phyloP scores from a whole-genome alignment of 208 protist genomes.

The Herpetomonas tarakana region DNA sequence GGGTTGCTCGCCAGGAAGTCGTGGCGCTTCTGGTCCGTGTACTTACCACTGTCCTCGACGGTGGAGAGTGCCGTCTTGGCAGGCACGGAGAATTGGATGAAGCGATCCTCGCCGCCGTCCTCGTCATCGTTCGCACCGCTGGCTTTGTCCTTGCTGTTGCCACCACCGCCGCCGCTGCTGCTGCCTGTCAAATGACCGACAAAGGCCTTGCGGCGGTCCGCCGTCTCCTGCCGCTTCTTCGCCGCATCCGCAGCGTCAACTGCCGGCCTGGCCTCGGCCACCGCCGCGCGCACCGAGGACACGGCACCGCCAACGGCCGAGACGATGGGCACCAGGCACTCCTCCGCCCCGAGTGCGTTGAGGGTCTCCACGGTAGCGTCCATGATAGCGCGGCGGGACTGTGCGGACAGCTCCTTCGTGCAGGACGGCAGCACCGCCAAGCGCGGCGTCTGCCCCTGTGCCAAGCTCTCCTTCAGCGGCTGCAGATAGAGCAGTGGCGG shows the following conservation, averaged over 20 bases:
- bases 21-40: constrained; percentile 27
- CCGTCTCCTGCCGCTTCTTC: constrained; percentile 29
- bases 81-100: constrained; percentile 53
- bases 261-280: constrained; percentile 9
- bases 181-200: constrained; percentile 46
- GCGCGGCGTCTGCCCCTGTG: constrained; percentile 12
- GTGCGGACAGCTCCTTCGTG: constrained; percentile 62
- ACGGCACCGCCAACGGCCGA: constrained; percentile 63
- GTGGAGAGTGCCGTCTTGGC: constrained; percentile 62
- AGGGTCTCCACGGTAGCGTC: constrained; percentile 73
- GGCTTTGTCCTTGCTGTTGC: not conserved
- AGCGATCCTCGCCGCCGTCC: constrained; percentile 46
- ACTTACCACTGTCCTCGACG: constrained; percentile 30
- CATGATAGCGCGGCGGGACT: constrained; percentile 51
- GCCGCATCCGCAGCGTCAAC: constrained; percentile 14
- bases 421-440: constrained; percentile 41
- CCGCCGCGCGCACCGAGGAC: constrained; percentile 18
- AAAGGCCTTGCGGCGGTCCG: constrained; percentile 69
- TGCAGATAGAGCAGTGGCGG: constrained; percentile 69
- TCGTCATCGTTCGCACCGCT: constrained; percentile 13
- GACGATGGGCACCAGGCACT: constrained; percentile 68
- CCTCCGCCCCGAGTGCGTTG: constrained; percentile 51
- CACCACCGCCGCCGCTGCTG: constrained; percentile 3
- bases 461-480: constrained; percentile 20
- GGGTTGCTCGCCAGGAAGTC: constrained; percentile 49